These are phyloP conservation scores for Phoma sp. DNA, from an alignment of 2,329 filamentous ascomycete genomes.

Conservation along the genomic window DNA sequence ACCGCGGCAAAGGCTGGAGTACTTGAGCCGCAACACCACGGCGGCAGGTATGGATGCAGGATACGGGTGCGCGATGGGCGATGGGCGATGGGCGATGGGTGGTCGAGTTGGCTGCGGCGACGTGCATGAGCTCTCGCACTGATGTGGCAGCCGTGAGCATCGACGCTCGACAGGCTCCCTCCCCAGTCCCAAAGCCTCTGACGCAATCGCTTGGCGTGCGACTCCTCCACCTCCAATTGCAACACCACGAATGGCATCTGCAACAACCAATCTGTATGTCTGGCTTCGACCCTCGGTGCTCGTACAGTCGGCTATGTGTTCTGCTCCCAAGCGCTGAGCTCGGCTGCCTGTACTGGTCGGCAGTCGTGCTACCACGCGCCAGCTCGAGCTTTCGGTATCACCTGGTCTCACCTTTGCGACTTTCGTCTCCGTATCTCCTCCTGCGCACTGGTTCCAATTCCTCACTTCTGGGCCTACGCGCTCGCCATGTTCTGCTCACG, in stretches of 20 bases:
- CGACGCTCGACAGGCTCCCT: background rate
- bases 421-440: background rate
- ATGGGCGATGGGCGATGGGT: background rate
- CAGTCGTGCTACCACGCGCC: background rate
- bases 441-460: background rate
- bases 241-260: background rate
- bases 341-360: background rate
- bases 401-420: background rate
- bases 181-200: constrained; percentile 10
- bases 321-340: background rate
- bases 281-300: background rate
- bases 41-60: constrained; percentile 2
- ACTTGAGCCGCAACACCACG: constrained; percentile 21
- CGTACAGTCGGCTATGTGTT: background rate
- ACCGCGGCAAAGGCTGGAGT: constrained; percentile 11
- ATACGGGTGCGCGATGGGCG: background rate
- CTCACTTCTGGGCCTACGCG: too few relatives aligned
- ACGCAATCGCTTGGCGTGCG: constrained; percentile 13
- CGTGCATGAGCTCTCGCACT: constrained; percentile 3
- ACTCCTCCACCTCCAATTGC: background rate
- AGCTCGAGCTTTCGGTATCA: constrained; percentile 2
- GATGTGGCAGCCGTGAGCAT: constrained; percentile 1
- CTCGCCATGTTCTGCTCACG: too few relatives aligned
- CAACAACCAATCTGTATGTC: background rate
- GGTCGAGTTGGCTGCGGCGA: background rate